Percentiles rank a stretch among this genome's conserved stretches.
Evolutionary conservation across 169 alveolate genomes (phyloP).

Genomic region (Eimeria praecox): DNA sequence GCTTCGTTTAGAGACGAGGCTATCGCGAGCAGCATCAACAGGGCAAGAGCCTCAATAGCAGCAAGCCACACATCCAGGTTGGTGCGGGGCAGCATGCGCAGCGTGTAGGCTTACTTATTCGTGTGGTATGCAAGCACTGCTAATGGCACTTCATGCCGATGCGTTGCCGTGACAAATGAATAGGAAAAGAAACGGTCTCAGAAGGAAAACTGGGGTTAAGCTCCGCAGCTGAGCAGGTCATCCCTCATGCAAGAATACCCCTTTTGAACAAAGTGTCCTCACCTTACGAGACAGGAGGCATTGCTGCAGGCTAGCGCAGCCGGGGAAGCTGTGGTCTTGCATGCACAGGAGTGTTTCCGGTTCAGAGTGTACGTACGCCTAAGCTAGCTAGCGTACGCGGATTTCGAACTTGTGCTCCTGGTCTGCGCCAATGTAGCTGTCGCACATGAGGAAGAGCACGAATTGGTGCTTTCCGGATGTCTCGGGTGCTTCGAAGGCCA

Average conservation of each 20-base stretch:
- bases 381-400: conserved; percentile 72
- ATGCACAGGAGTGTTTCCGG: not conserved
- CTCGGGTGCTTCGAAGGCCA: conserved; percentile 91
- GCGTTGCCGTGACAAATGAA: not conserved
- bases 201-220: not conserved
- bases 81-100: not conserved
- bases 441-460: conserved; percentile 89
- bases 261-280: not conserved
- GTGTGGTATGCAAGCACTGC: not conserved
- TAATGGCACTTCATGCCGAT: not conserved
- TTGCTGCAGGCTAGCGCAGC: not conserved
- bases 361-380: not conserved
- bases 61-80: not conserved
- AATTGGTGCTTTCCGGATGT: conserved; percentile 89
- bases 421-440: conserved; percentile 85
- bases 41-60: not conserved
- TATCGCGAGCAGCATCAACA: not conserved
- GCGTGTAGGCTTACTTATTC: not conserved
- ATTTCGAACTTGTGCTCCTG: conserved; percentile 83
- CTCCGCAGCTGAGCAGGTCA: not conserved
- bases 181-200: not conserved
- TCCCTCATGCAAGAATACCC: conserved; percentile 28
- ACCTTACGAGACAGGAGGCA: not conserved
- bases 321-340: not conserved
- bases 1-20: not conserved